Conservation (phyloP, 176 grass and related monocot species). For the Avena atlantica region DNA sequence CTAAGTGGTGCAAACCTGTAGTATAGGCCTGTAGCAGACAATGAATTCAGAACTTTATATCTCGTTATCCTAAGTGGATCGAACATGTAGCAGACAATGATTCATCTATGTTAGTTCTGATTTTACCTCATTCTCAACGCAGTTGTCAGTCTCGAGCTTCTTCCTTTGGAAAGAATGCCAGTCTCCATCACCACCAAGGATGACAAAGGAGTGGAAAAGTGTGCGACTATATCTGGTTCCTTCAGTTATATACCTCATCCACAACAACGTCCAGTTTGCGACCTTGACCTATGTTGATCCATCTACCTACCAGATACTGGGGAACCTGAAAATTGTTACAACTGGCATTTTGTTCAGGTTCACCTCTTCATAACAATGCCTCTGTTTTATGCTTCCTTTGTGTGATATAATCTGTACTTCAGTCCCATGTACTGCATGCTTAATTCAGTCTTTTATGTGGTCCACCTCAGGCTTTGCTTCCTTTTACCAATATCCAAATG, state of each 20-base stretch:
- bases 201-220: slow-evolving; percentile 91
- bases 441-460: not conserved
- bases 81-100: not conserved
- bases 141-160: slow-evolving; percentile 83
- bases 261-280: slow-evolving; percentile 95
- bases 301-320: slow-evolving; percentile 99
- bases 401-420: not conserved
- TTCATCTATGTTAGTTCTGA: slow-evolving; percentile 31
- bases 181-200: slow-evolving; percentile 69
- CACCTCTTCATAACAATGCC: slow-evolving; percentile 24
- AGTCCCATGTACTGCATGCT: not conserved
- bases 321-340: slow-evolving; percentile 98
- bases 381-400: slow-evolving; percentile 1
- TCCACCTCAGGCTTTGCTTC: not conserved
- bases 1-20: not conserved
- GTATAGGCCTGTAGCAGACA: not conserved
- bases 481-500: slow-evolving; percentile 30
- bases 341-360: slow-evolving; percentile 94
- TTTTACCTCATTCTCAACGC: slow-evolving; percentile 36
- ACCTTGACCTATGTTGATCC: slow-evolving; percentile 95
- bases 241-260: slow-evolving; percentile 91
- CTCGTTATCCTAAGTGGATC: not conserved
- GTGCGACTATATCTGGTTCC: slow-evolving; percentile 79
- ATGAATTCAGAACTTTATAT: slow-evolving; percentile 7
- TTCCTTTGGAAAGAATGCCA: slow-evolving; percentile 88